Base-by-base conservation (phyloP, 108 stramenopile genomes). In the Chaetoceros muelleri region DNA sequence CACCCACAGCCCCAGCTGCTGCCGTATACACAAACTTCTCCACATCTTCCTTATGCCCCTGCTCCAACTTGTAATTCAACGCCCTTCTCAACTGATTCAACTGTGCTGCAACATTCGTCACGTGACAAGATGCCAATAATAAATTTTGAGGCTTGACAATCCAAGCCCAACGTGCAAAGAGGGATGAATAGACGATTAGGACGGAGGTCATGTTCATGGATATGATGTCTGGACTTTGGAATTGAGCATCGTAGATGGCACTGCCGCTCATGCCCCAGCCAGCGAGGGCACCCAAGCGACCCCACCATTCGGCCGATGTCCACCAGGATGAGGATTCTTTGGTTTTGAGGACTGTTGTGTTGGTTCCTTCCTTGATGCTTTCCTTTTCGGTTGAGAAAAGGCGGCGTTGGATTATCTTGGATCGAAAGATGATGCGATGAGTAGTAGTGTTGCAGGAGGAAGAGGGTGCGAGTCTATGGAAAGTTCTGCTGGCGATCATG, bases 201-300 rank as follows among this genome's bases (percentile, higher is more conserved):
- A 93, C 87, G 16, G 82, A 78, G 20, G 91, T 93, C 91, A 93
- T 93, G 74, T 81, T 89, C 57, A 93, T 52, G 44, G 71, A 73
- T 31, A 93, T 88, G 16, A 88, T 60, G 48, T 93, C 91, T 1
- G 91, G 91, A 25, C 83, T 81, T 57, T 76, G 73, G 53, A 71
- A 54, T 30, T 55, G 29, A 24, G 92, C 85, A 68, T 93, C 92
- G 59, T 85, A 93, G 51, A 93, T 87, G 16, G 87, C 92, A 3
- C 87, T 67, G 1, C 80, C 87, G 48, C 76, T 76, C 85, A 93
- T 89, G 46, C 92, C 92, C 92, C 92, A 93, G 48, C 84, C 87
- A 19, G 92, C 92, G 18, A 87, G 44, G 21, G 84, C 84, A 31
- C 90, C 90, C 30, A 73, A 34, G 22, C 70, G 65, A 30, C 86